phyloP scores from a whole-genome alignment of 345 rosid genomes.

The Brassica juncea region DNA sequence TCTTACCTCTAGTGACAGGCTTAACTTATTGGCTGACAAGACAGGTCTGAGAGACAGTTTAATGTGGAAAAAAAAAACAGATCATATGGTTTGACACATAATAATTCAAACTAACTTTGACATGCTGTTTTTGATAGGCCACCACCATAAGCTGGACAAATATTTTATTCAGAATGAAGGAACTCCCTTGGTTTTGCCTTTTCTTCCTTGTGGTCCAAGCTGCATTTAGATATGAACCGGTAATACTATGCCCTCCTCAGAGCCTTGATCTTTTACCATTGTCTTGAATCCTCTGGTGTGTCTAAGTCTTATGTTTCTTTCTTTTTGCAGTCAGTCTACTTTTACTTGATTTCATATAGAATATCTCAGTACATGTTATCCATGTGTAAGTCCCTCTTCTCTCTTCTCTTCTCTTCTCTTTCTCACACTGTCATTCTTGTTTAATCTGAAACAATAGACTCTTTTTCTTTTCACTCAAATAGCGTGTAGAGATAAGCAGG shows the following conservation, averaged over 20 bases:
- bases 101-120: not conserved
- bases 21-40: slow-evolving; percentile 43
- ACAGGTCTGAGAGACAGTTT: no score
- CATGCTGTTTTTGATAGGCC: not conserved
- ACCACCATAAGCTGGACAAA: not conserved
- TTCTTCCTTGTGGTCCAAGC: slow-evolving; percentile 5
- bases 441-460: not conserved
- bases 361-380: not conserved
- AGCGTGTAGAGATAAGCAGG: not conserved
- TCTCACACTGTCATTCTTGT: not conserved
- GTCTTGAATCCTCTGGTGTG: not conserved
- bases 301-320: not conserved
- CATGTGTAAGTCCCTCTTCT: not conserved
- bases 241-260: slow-evolving; percentile 2
- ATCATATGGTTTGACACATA: no score
- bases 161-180: slow-evolving; percentile 3
- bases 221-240: not conserved
- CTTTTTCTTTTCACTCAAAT: not conserved
- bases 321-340: slow-evolving; percentile 20
- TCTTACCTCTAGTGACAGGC: slow-evolving; percentile 49
- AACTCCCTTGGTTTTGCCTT: not conserved
- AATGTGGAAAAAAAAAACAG: no score
- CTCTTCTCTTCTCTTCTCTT: not conserved
- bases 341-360: slow-evolving; percentile 13
- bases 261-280: slow-evolving; percentile 7